These are phyloP conservation scores for Exophiala spinifera DNA, from an alignment of 2,329 filamentous ascomycete genomes.

Conservation along the genomic window DNA sequence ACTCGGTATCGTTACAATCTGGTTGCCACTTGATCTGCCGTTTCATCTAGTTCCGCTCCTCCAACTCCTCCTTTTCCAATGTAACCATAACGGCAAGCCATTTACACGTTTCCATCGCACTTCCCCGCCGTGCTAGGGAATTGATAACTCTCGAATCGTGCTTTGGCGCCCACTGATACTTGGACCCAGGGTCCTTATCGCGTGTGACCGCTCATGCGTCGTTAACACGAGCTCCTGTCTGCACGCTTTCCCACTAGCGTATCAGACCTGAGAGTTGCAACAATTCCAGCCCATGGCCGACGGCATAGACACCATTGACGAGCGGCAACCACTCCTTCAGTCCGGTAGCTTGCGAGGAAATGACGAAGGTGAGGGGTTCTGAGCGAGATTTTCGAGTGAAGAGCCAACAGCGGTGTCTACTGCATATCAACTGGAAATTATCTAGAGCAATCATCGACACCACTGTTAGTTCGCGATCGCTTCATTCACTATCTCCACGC, in stretches of 20 bases:
- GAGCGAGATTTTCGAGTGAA: neutral
- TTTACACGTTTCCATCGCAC: slow-evolving; percentile 2
- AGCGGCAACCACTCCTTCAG: neutral
- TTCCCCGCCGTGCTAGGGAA: slow-evolving; percentile 12
- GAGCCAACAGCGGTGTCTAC: neutral
- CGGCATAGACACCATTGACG: neutral
- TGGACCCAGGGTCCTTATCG: slow-evolving; percentile 4
- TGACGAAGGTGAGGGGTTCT: neutral
- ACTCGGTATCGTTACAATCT: neutral
- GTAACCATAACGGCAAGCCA: slow-evolving; percentile 12
- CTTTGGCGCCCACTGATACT: neutral
- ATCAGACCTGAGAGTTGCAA: neutral
- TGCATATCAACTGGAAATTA: neutral
- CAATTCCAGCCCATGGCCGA: neutral
- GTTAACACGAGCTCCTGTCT: neutral
- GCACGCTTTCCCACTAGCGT: neutral
- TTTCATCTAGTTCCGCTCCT: neutral
- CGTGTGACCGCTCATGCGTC: neutral
- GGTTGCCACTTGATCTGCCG: neutral
- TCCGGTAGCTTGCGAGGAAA: neutral
- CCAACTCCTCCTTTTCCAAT: slow-evolving; percentile 18
- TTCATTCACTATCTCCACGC: slow-evolving; percentile 11
- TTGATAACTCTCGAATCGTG: neutral
- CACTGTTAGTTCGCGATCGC: neutral
- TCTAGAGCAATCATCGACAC: neutral